phyloP scores from a whole-genome alignment of 352 stramenopile genomes.

The Phytopythium cucurbitacearum region DNA sequence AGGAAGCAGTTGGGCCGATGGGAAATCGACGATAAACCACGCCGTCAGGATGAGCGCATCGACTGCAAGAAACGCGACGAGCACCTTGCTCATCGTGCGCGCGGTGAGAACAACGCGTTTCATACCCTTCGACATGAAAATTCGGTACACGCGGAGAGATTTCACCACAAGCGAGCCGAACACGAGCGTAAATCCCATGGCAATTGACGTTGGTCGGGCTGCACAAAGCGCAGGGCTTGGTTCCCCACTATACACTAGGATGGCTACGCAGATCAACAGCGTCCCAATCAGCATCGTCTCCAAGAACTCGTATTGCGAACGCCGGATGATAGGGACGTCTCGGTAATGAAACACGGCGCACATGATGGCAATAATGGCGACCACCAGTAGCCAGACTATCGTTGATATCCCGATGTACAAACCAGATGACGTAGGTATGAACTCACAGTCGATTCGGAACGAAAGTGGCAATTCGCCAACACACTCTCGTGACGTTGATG shows the following conservation, averaged over 20 bases:
- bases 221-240: constrained; percentile 20
- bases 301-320: constrained; percentile 46
- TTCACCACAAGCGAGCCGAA: constrained; percentile 23
- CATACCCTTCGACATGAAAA: constrained; percentile 13
- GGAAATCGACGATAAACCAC: constrained; percentile 8
- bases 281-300: constrained; percentile 27
- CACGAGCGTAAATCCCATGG: constrained; percentile 18
- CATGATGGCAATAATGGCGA: constrained; percentile 8
- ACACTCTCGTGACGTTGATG: constrained; percentile 16
- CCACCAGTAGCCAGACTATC: constrained; percentile 6
- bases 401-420: constrained; percentile 5
- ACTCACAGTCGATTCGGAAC: constrained; percentile 18
- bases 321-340: constrained; percentile 30
- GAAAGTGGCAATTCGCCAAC: constrained; percentile 3
- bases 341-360: constrained; percentile 19
- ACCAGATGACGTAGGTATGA: constrained; percentile 8
- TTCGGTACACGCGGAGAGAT: constrained; percentile 21
- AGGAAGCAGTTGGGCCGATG: constrained; percentile 8
- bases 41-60: constrained; percentile 8
- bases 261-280: constrained; percentile 18
- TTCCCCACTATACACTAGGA: constrained; percentile 20
- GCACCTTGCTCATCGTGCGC: constrained; percentile 12
- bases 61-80: constrained; percentile 7
- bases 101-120: constrained; percentile 14
- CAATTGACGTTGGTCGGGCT: constrained; percentile 10